Conservation (phyloP, 371 early-diverging fungal species). For the Mortierella sp. region DNA sequence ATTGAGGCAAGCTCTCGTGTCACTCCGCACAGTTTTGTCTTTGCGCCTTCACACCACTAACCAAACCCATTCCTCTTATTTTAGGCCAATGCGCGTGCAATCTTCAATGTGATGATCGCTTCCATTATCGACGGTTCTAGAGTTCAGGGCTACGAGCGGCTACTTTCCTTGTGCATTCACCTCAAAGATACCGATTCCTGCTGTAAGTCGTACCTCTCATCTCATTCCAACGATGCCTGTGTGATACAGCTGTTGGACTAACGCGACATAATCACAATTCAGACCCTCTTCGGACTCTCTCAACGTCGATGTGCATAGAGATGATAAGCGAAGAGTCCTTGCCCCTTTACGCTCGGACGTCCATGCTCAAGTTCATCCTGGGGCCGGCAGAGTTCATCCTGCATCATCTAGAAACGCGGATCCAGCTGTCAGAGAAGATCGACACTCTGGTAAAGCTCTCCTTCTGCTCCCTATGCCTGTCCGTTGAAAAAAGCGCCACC, state of each 20-base stretch:
- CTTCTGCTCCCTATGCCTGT: too few relatives aligned
- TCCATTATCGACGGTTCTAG: constrained; percentile 31
- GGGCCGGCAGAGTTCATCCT: constrained; percentile 46
- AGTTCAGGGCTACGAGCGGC: constrained; percentile 16
- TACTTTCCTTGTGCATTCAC: constrained; percentile 35
- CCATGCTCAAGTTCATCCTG: constrained; percentile 30
- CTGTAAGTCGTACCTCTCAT: constrained; percentile 19
- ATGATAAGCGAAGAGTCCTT: constrained; percentile 17
- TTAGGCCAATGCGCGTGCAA: constrained; percentile 38
- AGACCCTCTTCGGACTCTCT: constrained; percentile 44
- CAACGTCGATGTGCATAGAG: constrained; percentile 23
- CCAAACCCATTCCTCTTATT: not conserved
- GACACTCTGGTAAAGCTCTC: constrained; percentile 19
- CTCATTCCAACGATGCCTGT: not conserved
- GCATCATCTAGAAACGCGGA: constrained; percentile 40
- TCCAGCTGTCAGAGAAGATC: constrained; percentile 28
- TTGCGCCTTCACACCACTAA: not conserved
- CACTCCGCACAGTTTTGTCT: not conserved
- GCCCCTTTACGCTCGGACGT: constrained; percentile 27
- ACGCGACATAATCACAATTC: not conserved
- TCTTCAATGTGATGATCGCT: constrained; percentile 43
- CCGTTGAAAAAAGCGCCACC: not conserved
- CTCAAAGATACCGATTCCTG: constrained; percentile 34
- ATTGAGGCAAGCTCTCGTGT: constrained; percentile 17
- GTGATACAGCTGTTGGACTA: not conserved